phyloP scores from a whole-genome alignment of 2,329 filamentous ascomycete species.

The Ascocoryne sarcoides region DNA sequence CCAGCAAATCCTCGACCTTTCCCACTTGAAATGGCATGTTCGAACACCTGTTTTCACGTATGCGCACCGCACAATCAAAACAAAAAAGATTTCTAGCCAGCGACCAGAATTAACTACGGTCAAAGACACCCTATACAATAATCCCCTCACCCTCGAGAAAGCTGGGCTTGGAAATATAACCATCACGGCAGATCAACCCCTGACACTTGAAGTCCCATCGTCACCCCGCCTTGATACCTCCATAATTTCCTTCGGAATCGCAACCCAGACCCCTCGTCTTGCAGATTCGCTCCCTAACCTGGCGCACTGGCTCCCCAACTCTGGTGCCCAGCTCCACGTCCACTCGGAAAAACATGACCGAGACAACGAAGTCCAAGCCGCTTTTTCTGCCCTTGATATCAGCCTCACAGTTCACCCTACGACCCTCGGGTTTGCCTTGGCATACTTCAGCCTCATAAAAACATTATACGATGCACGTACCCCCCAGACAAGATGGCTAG shows the following conservation, averaged over 20 bases:
- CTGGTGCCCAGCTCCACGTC: conserved; percentile 14
- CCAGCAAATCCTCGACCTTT: conserved; percentile 5
- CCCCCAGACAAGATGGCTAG: conserved; percentile 20
- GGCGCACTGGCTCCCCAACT: conserved; percentile 20
- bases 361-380: conserved; percentile 7
- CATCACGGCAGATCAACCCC: not conserved
- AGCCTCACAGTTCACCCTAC: conserved; percentile 13
- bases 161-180: not conserved
- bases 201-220: conserved; percentile 14
- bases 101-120: conserved; percentile 12
- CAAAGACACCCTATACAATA: conserved; percentile 10
- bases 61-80: conserved; percentile 12
- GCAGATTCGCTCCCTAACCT: conserved; percentile 16
- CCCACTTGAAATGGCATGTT: conserved; percentile 10
- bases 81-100: conserved; percentile 4
- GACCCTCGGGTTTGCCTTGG: conserved; percentile 7
- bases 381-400: conserved; percentile 10
- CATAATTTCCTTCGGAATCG: conserved; percentile 20
- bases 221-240: conserved; percentile 15
- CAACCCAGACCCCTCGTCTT: conserved; percentile 17
- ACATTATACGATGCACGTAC: conserved; percentile 19
- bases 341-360: conserved; percentile 12
- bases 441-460: conserved; percentile 22
- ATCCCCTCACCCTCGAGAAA: not conserved
- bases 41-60: conserved; percentile 14